A percentile compares a stretch with the other conserved stretches of the same genome.
Evolutionary conservation across 192 early-diverging fungal genomes (phyloP).

Genomic region (Rhizophagus prolifer): DNA sequence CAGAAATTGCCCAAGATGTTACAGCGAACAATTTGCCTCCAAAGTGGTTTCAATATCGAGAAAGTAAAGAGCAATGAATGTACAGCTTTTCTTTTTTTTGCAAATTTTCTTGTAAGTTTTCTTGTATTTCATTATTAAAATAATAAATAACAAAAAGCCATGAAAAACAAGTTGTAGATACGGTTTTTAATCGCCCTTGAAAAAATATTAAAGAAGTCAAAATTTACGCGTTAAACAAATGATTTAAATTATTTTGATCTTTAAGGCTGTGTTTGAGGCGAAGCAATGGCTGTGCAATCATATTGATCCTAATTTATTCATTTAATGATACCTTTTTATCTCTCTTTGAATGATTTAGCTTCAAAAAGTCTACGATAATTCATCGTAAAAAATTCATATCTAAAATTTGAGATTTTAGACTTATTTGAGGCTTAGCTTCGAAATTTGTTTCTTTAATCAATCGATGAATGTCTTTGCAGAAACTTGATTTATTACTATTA

Average conservation of each 20-base stretch:
- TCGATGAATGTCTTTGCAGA: not conserved
- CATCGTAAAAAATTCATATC: not conserved
- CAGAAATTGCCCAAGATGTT: slow-evolving; percentile 21
- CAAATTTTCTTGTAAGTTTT: not conserved
- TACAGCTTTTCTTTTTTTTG: not conserved
- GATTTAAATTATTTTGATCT: too few species aligned
- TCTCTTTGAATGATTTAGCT: not conserved
- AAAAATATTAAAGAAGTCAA: too few species aligned
- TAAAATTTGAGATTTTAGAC: not conserved
- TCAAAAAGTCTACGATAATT: too few species aligned
- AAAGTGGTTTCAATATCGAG: slow-evolving; percentile 22
- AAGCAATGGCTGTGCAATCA: slow-evolving; percentile 1
- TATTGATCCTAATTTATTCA: not conserved
- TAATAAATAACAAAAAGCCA: not conserved
- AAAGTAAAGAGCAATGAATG: not conserved
- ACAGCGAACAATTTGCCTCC: slow-evolving; percentile 5
- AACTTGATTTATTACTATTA: not conserved
- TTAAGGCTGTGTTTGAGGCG: not conserved
- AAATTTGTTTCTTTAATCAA: not conserved
- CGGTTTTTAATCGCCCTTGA: not conserved
- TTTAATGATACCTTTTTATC: not conserved
- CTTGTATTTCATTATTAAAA: too few species aligned
- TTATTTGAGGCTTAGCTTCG: not conserved
- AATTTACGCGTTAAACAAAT: not conserved
- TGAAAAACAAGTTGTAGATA: not conserved